These are phyloP conservation scores for Trichosporon sp. DNA, from an alignment of 1,284 basidiomycete genomes.

Conservation along the genomic window DNA sequence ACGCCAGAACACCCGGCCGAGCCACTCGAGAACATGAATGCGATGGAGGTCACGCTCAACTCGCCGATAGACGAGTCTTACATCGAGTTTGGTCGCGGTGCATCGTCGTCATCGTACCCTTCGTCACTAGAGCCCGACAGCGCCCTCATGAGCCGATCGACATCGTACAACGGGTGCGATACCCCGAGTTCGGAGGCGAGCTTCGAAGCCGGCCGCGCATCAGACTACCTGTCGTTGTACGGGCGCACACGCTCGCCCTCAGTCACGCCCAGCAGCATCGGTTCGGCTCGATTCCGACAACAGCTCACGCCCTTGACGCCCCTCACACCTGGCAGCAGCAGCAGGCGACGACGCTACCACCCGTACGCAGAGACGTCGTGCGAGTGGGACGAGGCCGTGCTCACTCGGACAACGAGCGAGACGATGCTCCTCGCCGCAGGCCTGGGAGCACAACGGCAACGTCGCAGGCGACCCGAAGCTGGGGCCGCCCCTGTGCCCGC, in stretches of 20 bases:
- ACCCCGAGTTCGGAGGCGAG: slow-evolving; percentile 28
- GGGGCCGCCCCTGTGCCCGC: background rate
- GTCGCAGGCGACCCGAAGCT: slow-evolving; percentile 9
- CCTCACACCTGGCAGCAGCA: slow-evolving; percentile 22
- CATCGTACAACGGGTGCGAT: slow-evolving; percentile 25
- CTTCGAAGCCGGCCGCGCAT: slow-evolving; percentile 29
- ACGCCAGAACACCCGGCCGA: slow-evolving; percentile 2
- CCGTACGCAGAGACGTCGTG: background rate
- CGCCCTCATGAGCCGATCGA: slow-evolving; percentile 22
- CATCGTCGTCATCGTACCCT: background rate
- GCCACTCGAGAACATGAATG: slow-evolving; percentile 3
- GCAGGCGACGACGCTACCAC: slow-evolving; percentile 20
- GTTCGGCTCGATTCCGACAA: slow-evolving; percentile 18
- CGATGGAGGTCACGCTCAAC: slow-evolving; percentile 13
- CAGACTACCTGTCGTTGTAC: slow-evolving; percentile 30
- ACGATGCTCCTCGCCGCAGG: slow-evolving; percentile 32
- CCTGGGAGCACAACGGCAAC: slow-evolving; percentile 28
- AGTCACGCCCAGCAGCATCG: slow-evolving; percentile 20
- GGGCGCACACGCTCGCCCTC: slow-evolving; percentile 21
- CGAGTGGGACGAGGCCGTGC: slow-evolving; percentile 21
- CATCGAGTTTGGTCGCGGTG: slow-evolving; percentile 16
- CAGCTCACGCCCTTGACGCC: slow-evolving; percentile 25
- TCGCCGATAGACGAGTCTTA: slow-evolving; percentile 14
- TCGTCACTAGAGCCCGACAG: slow-evolving; percentile 6
- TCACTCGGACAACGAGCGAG: slow-evolving; percentile 30